Base-by-base conservation (phyloP, 768 basidiomycete genomes). In the Pleurotus citrinopileatus region DNA sequence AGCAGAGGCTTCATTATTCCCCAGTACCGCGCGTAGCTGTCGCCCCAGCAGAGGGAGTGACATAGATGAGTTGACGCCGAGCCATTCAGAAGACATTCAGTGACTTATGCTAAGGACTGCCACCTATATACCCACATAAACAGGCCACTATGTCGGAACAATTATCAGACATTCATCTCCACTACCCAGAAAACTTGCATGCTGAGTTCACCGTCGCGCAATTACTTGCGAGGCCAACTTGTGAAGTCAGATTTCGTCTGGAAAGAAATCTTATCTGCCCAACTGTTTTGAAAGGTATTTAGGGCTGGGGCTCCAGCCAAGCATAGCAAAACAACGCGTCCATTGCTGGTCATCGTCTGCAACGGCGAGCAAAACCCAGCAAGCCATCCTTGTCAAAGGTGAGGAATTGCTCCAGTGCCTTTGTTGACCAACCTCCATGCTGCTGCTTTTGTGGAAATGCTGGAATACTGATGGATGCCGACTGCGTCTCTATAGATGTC, bases 1-100 rank as follows among this genome's bases (percentile, higher is more conserved):
- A n/a, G 80, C 65, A 17, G 70, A 67, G 20, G 77, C 76, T 53
- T 87, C 82, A 15, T 77, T 68, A 48, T 72, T 73, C 60, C 82
- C 81, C 56, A 90, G 76, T 5, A 80, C 72, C 46, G 77, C 71
- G 57, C 84, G 82, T 43, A 89, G 70, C 56, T 83, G 80, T 60
- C 75, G 77, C 26, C 75, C 64, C 61, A 73, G 69, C 69, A 63
- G 58, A 63, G 67, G 66, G 72, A 75, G 67, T 51, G 62, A 60
- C 72, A 69, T 74, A 37, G 34, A 36, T 19, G 15, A 19, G 9
- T 17, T 34, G 29, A 44, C 43, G 43, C 40, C 55, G 22, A 26
- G 22, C 19, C 15, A n/a, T 13, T 5, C 12, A n/a, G 4, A 40
- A n/a, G 7, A n/a, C 6, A 40, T 20, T 37, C n/a, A n/a, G n/a